Evolutionary conservation across 805 yeast genomes (phyloP), one percentile per base, ranked within the genome.

Genomic region (Suhomyces kilbournensis): DNA sequence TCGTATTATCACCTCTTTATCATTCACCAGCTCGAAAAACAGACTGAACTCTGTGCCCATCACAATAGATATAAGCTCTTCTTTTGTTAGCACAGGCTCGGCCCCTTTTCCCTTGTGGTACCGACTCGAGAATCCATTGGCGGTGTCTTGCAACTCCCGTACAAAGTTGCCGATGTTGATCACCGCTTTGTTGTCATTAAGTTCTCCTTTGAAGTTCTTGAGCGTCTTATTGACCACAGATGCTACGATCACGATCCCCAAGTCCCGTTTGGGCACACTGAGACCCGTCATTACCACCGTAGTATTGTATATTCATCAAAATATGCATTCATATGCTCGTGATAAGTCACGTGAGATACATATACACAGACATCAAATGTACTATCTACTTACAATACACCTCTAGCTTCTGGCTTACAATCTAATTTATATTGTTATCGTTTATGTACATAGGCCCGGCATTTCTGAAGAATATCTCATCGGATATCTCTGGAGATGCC

Each of bases 1-100:
- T n/a, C 58, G 56, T 9, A 69, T 56, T n/a, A 56, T 54, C n/a
- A 69, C 49, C 22, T 53, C 49, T 22, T 63, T 61, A 6, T 59
- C 60, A 14, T 58, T 52, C 4, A 67, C 52, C 42, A 19, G 23
- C 26, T 49, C 38, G 2, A 68, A 58, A 55, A 68, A 63, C 38
- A 63, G 57, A 10, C 57, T 42, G 47, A 68, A 60, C 8, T 47
- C 53, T 17, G 32, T 3, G 0, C 58, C 54, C 17, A 49, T 49
- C 28, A 62, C 46, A 10, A 60, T 51, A 8, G 53, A 38, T 5
- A 52, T 23, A 10, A 66, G 47, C 5, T 44, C 53, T 9, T 58
- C 55, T 26, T 52, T 49, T 10, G 38, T 47, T 5, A 56, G 28
- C 7, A 30, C 46, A 1, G 28, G 45, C 14, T 49, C 48, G 9